phyloP scores from a whole-genome alignment of 2,329 filamentous ascomycete species.

The Xylariaceae sp. region DNA sequence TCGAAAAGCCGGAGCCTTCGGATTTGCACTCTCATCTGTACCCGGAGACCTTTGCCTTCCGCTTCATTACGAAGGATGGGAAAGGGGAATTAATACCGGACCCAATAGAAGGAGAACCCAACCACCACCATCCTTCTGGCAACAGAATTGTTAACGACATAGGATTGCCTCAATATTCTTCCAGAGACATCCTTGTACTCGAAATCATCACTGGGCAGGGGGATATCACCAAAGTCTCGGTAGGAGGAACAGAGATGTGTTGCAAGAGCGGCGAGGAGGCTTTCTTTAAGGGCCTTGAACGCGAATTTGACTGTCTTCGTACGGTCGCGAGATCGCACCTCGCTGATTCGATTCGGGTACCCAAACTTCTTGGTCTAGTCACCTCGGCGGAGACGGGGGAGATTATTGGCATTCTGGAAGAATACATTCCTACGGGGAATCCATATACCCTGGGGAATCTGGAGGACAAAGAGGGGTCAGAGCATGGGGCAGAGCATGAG shows the following conservation, averaged over 20 bases:
- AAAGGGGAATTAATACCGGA: constrained; percentile 10
- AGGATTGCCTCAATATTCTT: constrained; percentile 12
- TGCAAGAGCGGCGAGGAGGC: constrained; percentile 8
- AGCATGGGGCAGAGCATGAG: constrained; percentile 3
- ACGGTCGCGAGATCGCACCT: constrained; percentile 4
- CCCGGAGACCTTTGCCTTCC: constrained; percentile 12
- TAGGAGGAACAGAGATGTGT: constrained; percentile 9
- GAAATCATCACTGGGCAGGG: constrained; percentile 5
- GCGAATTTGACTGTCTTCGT: constrained; percentile 11
- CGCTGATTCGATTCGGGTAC: constrained; percentile 8
- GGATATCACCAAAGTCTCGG: constrained; percentile 9
- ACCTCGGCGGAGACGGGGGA: not conserved
- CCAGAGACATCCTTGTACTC: constrained; percentile 10
- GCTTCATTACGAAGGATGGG: constrained; percentile 13
- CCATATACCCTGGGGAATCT: constrained; percentile 3
- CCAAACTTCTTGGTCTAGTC: constrained; percentile 13
- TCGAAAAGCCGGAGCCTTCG: not conserved
- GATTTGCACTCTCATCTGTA: constrained; percentile 13
- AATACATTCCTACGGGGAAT: constrained; percentile 14
- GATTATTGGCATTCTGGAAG: constrained; percentile 12
- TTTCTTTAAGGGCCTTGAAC: constrained; percentile 2
- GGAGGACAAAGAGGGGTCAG: constrained; percentile 6
- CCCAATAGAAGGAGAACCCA: constrained; percentile 2
- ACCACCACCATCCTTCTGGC: constrained; percentile 7
- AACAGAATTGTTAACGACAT: constrained; percentile 11